Base-by-base conservation (phyloP, 148 eudicot genomes). In the Rhododendron kiyosumense region DNA sequence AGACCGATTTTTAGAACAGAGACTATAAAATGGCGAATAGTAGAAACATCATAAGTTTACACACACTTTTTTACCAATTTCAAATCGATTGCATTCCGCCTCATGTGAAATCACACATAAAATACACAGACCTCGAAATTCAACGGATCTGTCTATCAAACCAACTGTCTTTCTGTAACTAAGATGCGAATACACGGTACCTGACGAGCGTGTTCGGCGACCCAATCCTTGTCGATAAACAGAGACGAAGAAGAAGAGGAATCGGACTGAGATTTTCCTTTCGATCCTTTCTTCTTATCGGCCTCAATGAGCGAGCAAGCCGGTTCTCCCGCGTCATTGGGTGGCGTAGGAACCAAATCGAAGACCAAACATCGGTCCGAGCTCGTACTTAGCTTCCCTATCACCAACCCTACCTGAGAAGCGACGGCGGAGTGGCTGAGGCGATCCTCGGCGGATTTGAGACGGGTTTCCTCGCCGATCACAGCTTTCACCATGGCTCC, bases 121-220 rank as follows among this genome's bases (percentile, higher is more conserved):
- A 2, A 17, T 8, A 5, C 22, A 34, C 41, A 30, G 49, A 45
- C 30, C 15, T 79, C 0, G 36, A 46, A 43, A 38, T 26, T 48
- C 52, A 45, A 43, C 24, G 7, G 2, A 43, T 43, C 15, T 20
- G 46, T n/a, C 51, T 6, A 79, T 26, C 22, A 46, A 79, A 80
- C 54, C n/a, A 51, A 7, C 36, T 51, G 2, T 26, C 59, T 51
- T 1, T 51, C 18, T 24, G 17, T 4, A 18, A 36, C 32, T 22
- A 52, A 34, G 4, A 57, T 32, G 20, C 28, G 22, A 24, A 46
- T 48, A 41, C 32, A 30, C 13, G 24, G 76, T 46, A 96, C 99
- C 99, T 97, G 98, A 79, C 99, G 94, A 86, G 99, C 99, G 32
- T 97, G 99, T 85, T 97, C 99, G 54, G 94, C 89, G 26, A 97